These are phyloP conservation scores for Trichophyton mentagrophytes DNA, from an alignment of 2,329 filamentous ascomycete genomes.

Conservation along the genomic window DNA sequence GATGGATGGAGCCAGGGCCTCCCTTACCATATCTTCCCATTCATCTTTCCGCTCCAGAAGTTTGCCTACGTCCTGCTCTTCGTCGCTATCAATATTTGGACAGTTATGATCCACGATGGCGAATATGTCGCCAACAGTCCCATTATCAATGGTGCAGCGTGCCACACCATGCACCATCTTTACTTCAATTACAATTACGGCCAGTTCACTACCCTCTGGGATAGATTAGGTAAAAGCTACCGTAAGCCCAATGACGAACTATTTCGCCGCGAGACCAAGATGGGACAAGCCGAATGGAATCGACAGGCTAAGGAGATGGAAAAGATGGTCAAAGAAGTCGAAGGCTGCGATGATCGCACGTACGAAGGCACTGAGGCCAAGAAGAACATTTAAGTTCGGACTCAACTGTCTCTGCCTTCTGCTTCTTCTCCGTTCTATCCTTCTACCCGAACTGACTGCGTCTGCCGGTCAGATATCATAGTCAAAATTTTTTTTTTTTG, in stretches of 20 bases:
- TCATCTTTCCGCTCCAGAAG: slow-evolving; percentile 87
- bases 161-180: slow-evolving; percentile 82
- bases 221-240: slow-evolving; percentile 77
- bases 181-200: slow-evolving; percentile 89
- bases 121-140: slow-evolving; percentile 85
- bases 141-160: slow-evolving; percentile 88
- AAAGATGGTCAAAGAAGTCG: slow-evolving; percentile 59
- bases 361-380: slow-evolving; percentile 26
- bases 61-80: slow-evolving; percentile 76
- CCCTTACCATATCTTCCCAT: slow-evolving; percentile 87
- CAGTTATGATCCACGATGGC: slow-evolving; percentile 88
- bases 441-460: background rate
- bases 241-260: slow-evolving; percentile 72
- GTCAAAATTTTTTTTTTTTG: background rate
- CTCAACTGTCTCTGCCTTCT: too few relatives aligned
- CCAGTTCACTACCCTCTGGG: slow-evolving; percentile 87
- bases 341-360: slow-evolving; percentile 41
- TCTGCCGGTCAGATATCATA: slow-evolving; percentile 11
- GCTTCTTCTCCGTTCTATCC: background rate
- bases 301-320: slow-evolving; percentile 67
- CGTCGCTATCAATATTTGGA: slow-evolving; percentile 92
- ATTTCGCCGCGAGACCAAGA: slow-evolving; percentile 74
- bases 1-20: slow-evolving; percentile 81
- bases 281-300: slow-evolving; percentile 67
- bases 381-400: slow-evolving; percentile 23